Base-by-base conservation (phyloP, 805 yeast species). In the Pichia membranifaciens region DNA sequence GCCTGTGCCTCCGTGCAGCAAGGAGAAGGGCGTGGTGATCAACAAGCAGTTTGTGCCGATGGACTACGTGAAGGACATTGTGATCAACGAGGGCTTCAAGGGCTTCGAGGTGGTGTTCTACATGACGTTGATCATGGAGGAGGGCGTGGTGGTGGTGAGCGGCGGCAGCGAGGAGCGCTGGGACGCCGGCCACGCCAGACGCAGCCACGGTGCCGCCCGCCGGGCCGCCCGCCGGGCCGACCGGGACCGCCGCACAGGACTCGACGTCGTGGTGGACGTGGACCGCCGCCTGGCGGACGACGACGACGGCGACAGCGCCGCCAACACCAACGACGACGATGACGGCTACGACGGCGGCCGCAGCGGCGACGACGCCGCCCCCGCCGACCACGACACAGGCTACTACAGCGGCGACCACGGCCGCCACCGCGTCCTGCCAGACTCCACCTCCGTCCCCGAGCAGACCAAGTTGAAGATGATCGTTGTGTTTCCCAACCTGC, bases 21-120 rank as follows among this genome's bases (percentile, higher is more conserved):
- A 25, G 29, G 29, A 39, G 12, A 31, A 45, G 17, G 22, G 45
- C 13, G 22, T 48, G 13, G 41, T 50, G 5, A 21, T 54, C 10
- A 51, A 51, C 41, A 55, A 54, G 44, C 57, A 65, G 23, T 83
- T 86, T 59, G 72, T 83, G 10, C 83, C 89, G 0, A 64, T 71
- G 34, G 75, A 73, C 40, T 69, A 69, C 39, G 72, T 86, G 44
- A 72, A 76, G 4, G 91, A 85, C 60, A 61, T 86, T 10, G 76
- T 84, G 0, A 80, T 87, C 22, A 84, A 84, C 58, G 95, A 87
- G 61, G 90, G 86, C 0, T 85, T 87, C 59, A 71, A 71, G 46
- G 83, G 83, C 5, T 75, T 79, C 51, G 81, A 81, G 51, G 87
- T 84, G 9, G 68, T 82, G 2, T 82, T 73, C 59, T 82, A 84